Percentiles rank a stretch among this genome's conserved stretches.
Conservation (phyloP, 768 basidiomycete genomes). For the Panellus pusillus region DNA sequence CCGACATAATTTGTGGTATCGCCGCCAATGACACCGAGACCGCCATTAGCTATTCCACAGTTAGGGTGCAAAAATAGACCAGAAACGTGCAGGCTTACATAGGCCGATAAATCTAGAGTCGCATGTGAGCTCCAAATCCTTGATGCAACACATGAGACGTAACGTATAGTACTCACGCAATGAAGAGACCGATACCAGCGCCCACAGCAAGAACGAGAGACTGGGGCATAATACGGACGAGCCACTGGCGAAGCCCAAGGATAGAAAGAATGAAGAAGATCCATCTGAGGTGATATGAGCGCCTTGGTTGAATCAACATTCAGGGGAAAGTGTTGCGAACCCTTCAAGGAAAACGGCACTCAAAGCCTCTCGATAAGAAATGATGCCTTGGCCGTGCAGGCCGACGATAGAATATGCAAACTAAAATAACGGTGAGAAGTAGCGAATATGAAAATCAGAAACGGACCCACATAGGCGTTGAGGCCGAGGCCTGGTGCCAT, state of each 20-base stretch:
- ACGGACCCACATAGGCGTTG: constrained; percentile 67
- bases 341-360: constrained; percentile 88
- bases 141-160: neutral
- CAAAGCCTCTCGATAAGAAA: constrained; percentile 77
- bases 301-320: neutral
- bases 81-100: constrained; percentile 38
- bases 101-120: constrained; percentile 64
- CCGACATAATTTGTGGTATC: constrained; percentile 68
- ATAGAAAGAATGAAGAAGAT: constrained; percentile 79
- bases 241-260: constrained; percentile 86
- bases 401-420: constrained; percentile 90
- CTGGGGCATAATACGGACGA: constrained; percentile 85
- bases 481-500: constrained; percentile 85
- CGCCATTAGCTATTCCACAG: constrained; percentile 52
- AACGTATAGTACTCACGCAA: constrained; percentile 55
- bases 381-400: constrained; percentile 71
- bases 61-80: constrained; percentile 4
- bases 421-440: constrained; percentile 33
- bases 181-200: constrained; percentile 85
- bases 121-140: constrained; percentile 8
- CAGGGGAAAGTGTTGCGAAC: constrained; percentile 36
- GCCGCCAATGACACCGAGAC: constrained; percentile 77
- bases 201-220: constrained; percentile 84
- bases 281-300: constrained; percentile 49
- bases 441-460: constrained; percentile 2